Evolutionary conservation across 805 yeast species (phyloP), one percentile per base, ranked within the genome.

Genomic region (Cyberlindnera euphorbiiphila): DNA sequence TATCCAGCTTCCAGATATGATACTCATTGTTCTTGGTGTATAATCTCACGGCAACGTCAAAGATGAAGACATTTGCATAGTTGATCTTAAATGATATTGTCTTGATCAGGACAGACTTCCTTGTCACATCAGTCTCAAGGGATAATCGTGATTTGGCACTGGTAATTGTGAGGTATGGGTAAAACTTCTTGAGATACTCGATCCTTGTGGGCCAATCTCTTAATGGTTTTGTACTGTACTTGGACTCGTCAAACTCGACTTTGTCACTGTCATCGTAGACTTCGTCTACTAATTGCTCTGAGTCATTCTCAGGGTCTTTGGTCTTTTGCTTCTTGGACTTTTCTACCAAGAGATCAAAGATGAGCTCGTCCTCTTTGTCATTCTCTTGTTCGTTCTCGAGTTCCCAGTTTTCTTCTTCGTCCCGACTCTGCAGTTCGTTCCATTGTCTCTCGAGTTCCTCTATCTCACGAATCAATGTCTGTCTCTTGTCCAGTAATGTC

Each of bases 191-290:
- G 14, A 56, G 23, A 24, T 47, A 53, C 22, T 47, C 51, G 2
- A 49, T 27, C 22, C 59, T 39, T 3, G 36, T 16, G 5, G 40
- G 26, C 60, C 60, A 56, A 10, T 50, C 40, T 27, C 38, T 42
- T 9, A 42, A 33, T 2, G 60, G 59, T 17, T 35, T 44, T 5
- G 53, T 45, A 16, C 34, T 40, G 37, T 42, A 54, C 6, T 32
- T 25, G 9, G 35, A 15, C 3, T 44, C 39, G 22, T 47, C 47
- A 24, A 43, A 34, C 10, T 25, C 43, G 4, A 36, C 33, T 14
- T n/a, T 23, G 13, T 19, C 37, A 16, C 23, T 42, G 6, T 29
- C 37, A n/a, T 40, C 47, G 6, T 33, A 32, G 4, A 18, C 36
- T 13, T 25, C 33, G 2, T 30, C 41, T 14, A 29, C 45, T n/a